A percentile compares a stretch with the other conserved stretches of the same genome.
These are phyloP conservation scores for Grosmannia penicillata DNA, from an alignment of 2,329 filamentous ascomycete genomes.

Conservation along the genomic window DNA sequence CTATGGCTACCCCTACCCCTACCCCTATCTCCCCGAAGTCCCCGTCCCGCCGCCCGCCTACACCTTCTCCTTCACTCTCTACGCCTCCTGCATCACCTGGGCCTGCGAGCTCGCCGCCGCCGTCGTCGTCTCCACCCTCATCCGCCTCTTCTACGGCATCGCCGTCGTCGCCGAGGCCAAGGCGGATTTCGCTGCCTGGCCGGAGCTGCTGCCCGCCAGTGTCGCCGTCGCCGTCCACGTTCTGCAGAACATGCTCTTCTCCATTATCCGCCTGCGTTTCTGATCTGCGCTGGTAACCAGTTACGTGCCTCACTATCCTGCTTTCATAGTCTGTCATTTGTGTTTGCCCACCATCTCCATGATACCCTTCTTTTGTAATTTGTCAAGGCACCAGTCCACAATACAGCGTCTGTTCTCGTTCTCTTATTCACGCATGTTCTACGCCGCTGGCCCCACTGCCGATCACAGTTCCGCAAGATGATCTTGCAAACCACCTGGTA, in stretches of 20 bases:
- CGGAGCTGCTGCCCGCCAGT: constrained; percentile 50
- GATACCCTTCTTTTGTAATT: neutral
- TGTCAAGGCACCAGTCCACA: too few species aligned
- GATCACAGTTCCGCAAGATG: too few species aligned
- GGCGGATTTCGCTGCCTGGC: constrained; percentile 49
- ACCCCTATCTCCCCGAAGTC: neutral
- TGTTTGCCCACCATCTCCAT: neutral
- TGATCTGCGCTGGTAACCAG: constrained; percentile 13
- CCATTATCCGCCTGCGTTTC: constrained; percentile 51
- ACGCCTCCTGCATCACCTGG: constrained; percentile 50
- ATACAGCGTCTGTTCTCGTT: neutral
- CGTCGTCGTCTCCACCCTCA: constrained; percentile 41
- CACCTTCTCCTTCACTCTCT: constrained; percentile 49
- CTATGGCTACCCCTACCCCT: neutral
- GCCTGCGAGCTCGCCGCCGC: constrained; percentile 50
- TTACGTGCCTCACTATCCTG: too few species aligned
- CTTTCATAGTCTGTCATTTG: neutral
- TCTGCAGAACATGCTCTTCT: constrained; percentile 58
- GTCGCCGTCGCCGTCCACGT: constrained; percentile 54
- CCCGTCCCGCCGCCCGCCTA: constrained; percentile 24
- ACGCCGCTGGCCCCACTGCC: too few species aligned
- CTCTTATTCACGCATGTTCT: too few species aligned
- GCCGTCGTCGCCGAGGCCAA: constrained; percentile 51
- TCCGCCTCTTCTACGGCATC: constrained; percentile 42
- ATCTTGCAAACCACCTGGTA: too few species aligned